Base-by-base conservation (phyloP, 2,329 filamentous ascomycete genomes). In the Claviceps fusiformis region DNA sequence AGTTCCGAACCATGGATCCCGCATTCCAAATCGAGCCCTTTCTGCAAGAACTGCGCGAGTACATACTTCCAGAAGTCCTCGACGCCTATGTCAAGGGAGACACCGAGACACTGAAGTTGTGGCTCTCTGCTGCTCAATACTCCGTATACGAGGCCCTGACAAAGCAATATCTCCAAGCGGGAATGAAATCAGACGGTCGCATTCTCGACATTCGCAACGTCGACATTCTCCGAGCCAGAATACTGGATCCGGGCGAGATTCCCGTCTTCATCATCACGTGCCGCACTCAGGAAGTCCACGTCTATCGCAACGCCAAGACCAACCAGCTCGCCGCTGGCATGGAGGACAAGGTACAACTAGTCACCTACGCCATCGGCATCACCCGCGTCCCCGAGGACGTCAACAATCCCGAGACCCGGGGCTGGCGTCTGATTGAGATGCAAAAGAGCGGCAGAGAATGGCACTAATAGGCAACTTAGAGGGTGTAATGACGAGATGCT, bases 81-180 rank as follows among this genome's bases (percentile, higher is more conserved):
- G 93, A 98, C 67, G 93, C 93, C 29, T 98, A 98, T 64, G 93
- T 98, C 64, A 97, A 95, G 77, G 93, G 91, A 49, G 93, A 98
- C 63, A 79, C 86, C 11, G 88, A 92, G 68, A 92, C 88, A 0
- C 76, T 98, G 54, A 95, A 93, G 72, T 79, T 95, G 41, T 98
- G 93, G 93, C 82, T 98, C 13, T 95, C 89, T 0, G 93, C 93
- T 39, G 92, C 93, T 1, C 93, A 98, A 69, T 98, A 87, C 74
- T 90, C 89, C 2, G 93, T 98, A 51, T 98, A 98, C 69, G 88
- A 92, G 64, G 93, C 93, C n/a, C 76, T 98, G 55, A 91, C 92
- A 60, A 89, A 95, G 73, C 93, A 98, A 72, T 97, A 97, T 71
- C 90, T 91, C 29, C 87, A 89, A 54, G 88, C 88, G 3, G 93